Evolutionary conservation across 78 protist species (phyloP).

Genomic region (Creolimax fragrantissima): DNA sequence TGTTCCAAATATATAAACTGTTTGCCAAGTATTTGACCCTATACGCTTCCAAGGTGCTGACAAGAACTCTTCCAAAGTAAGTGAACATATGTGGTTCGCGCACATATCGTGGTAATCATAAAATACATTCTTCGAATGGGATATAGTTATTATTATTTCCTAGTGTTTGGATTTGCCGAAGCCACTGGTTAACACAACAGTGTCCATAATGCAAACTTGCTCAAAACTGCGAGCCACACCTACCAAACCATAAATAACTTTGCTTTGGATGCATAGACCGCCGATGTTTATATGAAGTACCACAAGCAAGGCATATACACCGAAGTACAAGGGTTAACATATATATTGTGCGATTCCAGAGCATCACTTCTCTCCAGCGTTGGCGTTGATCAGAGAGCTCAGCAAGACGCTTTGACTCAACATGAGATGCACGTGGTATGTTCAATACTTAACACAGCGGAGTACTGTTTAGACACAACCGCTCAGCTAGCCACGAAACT

Average conservation of each 20-base stretch:
- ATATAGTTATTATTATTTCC: not conserved
- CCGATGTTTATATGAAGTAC: too few relatives aligned
- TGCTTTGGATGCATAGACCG: too few relatives aligned
- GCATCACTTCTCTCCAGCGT: not conserved
- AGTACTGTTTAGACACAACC: conserved; percentile 9
- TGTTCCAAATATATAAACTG: not conserved
- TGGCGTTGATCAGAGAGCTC: not conserved
- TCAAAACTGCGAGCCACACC: too few relatives aligned
- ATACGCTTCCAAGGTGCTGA: not conserved
- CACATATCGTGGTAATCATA: not conserved
- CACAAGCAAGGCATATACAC: too few relatives aligned
- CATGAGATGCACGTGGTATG: not conserved
- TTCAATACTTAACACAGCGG: not conserved
- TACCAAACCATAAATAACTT: too few relatives aligned
- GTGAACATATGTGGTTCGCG: not conserved
- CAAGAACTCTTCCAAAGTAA: not conserved
- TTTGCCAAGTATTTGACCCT: not conserved
- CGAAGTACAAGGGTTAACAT: too few relatives aligned
- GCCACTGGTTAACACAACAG: too few relatives aligned
- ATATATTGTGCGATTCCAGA: too few relatives aligned
- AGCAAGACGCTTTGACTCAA: not conserved
- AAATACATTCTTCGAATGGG: not conserved
- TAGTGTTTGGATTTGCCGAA: too few relatives aligned
- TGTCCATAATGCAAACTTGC: too few relatives aligned
- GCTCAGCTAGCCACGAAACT: conserved; percentile 1